Evolutionary conservation across 768 basidiomycete species (phyloP).

Genomic region (Hydnomerulius pinastri): DNA sequence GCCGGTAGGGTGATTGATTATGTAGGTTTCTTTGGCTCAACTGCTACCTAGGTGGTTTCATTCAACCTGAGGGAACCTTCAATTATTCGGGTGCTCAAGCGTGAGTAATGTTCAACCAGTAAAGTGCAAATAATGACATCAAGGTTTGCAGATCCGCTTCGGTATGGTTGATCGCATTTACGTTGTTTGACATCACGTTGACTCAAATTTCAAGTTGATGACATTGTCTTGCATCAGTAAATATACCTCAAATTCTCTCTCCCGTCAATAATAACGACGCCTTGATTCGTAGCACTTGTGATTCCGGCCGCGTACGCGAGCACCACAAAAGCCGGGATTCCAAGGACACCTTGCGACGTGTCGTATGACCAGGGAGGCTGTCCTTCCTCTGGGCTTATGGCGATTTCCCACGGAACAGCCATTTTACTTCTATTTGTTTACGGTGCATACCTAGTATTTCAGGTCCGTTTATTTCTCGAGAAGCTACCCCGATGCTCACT

Average conservation of each 20-base stretch:
- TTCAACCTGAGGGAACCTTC: slow-evolving; percentile 69
- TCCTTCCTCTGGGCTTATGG: slow-evolving; percentile 52
- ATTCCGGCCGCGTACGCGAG: slow-evolving; percentile 87
- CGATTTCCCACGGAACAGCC: slow-evolving; percentile 82
- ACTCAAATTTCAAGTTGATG: slow-evolving; percentile 67
- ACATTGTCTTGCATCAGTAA: slow-evolving; percentile 83
- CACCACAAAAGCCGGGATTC: slow-evolving; percentile 29
- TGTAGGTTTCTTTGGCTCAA: not conserved
- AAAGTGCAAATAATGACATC: not conserved
- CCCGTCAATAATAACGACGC: slow-evolving; percentile 4
- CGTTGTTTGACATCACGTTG: slow-evolving; percentile 39
- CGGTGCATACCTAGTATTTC: slow-evolving; percentile 73
- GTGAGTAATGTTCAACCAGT: slow-evolving; percentile 44
- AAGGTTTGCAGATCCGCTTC: slow-evolving; percentile 35
- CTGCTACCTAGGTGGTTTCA: slow-evolving; percentile 55
- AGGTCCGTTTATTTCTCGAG: slow-evolving; percentile 42
- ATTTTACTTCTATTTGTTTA: slow-evolving; percentile 76
- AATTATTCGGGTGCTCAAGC: slow-evolving; percentile 86
- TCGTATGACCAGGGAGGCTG: slow-evolving; percentile 14
- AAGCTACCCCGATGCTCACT: not conserved
- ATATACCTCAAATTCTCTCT: slow-evolving; percentile 25
- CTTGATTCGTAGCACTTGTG: slow-evolving; percentile 61
- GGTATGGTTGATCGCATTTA: slow-evolving; percentile 26
- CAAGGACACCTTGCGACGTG: slow-evolving; percentile 1
- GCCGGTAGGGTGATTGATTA: slow-evolving; percentile 49